A percentile compares a stretch with the other conserved stretches of the same genome.
These are phyloP conservation scores for Phialophora verrucosa DNA, from an alignment of 2,329 filamentous ascomycete species.

Conservation along the genomic window DNA sequence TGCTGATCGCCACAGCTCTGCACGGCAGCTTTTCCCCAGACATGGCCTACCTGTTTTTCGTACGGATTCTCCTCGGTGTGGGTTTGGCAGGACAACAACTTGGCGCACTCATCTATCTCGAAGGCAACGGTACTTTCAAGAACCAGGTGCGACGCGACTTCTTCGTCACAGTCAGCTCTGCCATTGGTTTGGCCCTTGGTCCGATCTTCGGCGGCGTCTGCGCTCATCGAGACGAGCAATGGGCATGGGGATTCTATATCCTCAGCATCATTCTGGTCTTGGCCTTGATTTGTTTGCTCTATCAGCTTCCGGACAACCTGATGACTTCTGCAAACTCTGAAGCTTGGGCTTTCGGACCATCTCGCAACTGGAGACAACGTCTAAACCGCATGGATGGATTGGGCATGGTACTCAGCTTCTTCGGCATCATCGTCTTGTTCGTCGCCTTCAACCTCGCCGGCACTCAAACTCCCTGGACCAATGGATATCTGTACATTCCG, in stretches of 20 bases:
- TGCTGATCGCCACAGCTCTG: slow-evolving; percentile 25
- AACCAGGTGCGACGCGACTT: slow-evolving; percentile 33
- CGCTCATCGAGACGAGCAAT: slow-evolving; percentile 22
- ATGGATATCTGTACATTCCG: slow-evolving; percentile 20
- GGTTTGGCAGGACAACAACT: slow-evolving; percentile 33
- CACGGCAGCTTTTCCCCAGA: slow-evolving; percentile 20
- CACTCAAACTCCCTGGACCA: slow-evolving; percentile 20
- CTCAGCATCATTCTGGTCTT: slow-evolving; percentile 19
- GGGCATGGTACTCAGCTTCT: slow-evolving; percentile 26
- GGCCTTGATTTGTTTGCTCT: slow-evolving; percentile 17
- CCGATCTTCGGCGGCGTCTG: slow-evolving; percentile 30
- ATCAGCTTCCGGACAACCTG: slow-evolving; percentile 25
- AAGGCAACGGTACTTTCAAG: slow-evolving; percentile 26
- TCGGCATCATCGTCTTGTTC: slow-evolving; percentile 26
- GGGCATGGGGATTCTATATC: slow-evolving; percentile 28
- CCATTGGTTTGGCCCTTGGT: slow-evolving; percentile 28
- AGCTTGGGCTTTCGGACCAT: slow-evolving; percentile 15
- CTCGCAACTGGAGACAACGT: slow-evolving; percentile 6
- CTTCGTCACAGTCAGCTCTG: slow-evolving; percentile 27
- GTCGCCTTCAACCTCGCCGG: slow-evolving; percentile 33
- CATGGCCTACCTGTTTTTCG: slow-evolving; percentile 28
- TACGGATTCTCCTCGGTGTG: slow-evolving; percentile 23
- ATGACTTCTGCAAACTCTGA: slow-evolving; percentile 3
- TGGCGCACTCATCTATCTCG: slow-evolving; percentile 28
- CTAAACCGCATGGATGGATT: slow-evolving; percentile 23